Evolutionary conservation across 1,284 basidiomycete species (phyloP), one percentile per base, ranked within the genome.

Genomic region (Ceratobasidium sp.): DNA sequence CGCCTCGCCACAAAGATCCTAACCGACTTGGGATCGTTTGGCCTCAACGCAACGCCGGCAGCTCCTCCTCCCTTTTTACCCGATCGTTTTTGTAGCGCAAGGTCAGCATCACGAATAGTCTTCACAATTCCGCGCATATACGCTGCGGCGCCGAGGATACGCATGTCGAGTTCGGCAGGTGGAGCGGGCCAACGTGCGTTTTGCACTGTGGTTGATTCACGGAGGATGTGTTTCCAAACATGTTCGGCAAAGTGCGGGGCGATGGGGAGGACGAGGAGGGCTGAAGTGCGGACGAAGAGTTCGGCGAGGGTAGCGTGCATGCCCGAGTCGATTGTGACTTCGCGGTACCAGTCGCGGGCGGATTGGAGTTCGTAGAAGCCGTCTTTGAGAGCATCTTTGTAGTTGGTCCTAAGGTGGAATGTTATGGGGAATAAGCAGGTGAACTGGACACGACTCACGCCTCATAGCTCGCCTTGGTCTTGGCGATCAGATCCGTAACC

Each of bases 341-440:
- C 94, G 78, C 97, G 94, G 86, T 99, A 99, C 92, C 96, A 96
- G 85, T 99, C 97, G 69, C 98, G 93, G 1, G 93, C 89, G 59
- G 91, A 93, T 84, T 98, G 96, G 81, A 98, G 90, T 84, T 99
- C 96, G 88, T 97, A 99, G 87, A 99, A 98, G 70, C 97, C 97
- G 80, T 90, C 92, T 86, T 99, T 98, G 81, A 98, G 86, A 2
- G 96, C 96, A 80, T 97, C 96, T 86, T 98, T 99, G 91, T 95
- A 99, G 84, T 96, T 92, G 80, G 93, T 95, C 42, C 96, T 97
- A 54, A 20, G 80, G 69, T 33, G 38, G n/a, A 38, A 50, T 48
- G 20, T 13, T 38, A 56, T 17, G 20, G 56, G 10, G n/a, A 15
- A 74, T n/a, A 48, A 13, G 28, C 2, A 20, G 2, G 38, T 20